Evolutionary conservation across 129 eudicot genomes (phyloP), one percentile per base, ranked within the genome.

Genomic region (Silybum marianum): DNA sequence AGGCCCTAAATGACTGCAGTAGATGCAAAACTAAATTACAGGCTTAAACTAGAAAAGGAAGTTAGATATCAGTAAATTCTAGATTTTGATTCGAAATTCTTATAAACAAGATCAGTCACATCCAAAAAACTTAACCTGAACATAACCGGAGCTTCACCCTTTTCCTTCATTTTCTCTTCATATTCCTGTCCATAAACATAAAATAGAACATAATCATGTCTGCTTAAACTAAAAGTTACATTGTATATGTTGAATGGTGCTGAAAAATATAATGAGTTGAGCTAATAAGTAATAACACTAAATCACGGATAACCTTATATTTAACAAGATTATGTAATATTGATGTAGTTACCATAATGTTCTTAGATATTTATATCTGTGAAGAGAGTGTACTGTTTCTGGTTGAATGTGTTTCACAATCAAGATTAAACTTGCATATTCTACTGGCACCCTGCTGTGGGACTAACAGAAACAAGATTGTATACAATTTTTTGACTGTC

Each of bases 141-240:
- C 99, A 95, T 95, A 76, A 95, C 97, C 16, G 97, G 97, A 58
- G 92, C 86, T 91, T 95, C 99, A 58, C 99, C 99, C 78, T 95
- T 92, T 83, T 95, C 99, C 89, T 89, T 91, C 97, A 90, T 83
- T 84, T 95, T 95, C 22, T 87, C 94, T 89, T 95, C 97, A 85
- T 95, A 91, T 87, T 95, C 97, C 99, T 95, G 88, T 13, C 36
- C 81, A 82, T 12, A 63, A 69, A 67, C 16, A 62, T 51, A 71
- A 80, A 75, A 36, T 1, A 84, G 48, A 65, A 38, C 13, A 62
- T 51, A 26, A 28, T 12, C 18, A 14, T 4, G 6, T 51, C 63
- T 13, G 19, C 63, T 51, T 51, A 10, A 51, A 51, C 63, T 14
- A 51, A 12, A 51, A 51, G 19, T 51, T 51, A 18, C 63, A 51